These are phyloP conservation scores for Nicotiana noctiflora DNA, from an alignment of 257 asterid species.

Conservation along the genomic window DNA sequence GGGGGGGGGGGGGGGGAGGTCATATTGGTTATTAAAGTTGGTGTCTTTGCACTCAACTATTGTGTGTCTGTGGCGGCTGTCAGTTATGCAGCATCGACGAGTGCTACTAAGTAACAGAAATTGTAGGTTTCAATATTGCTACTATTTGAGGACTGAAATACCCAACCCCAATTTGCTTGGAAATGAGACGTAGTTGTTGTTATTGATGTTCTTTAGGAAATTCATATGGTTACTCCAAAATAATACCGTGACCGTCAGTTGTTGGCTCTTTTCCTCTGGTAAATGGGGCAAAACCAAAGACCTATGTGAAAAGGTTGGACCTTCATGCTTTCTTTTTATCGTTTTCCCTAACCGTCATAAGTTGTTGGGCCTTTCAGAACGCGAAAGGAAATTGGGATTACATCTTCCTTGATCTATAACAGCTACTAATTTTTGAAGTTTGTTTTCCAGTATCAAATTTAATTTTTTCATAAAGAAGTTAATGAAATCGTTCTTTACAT, in stretches of 20 bases:
- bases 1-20: background rate
- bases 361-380: too few relatives aligned
- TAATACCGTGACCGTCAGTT: background rate
- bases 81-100: background rate
- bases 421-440: background rate
- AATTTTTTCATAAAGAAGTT: background rate
- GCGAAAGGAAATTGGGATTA: too few relatives aligned
- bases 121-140: background rate
- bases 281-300: background rate
- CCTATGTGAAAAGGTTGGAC: background rate
- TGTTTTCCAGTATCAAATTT: conserved; percentile 7
- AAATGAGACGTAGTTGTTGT: background rate
- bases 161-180: background rate
- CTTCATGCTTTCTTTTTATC: background rate
- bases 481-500: background rate
- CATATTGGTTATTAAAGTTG: background rate
- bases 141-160: background rate
- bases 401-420: background rate
- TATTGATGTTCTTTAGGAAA: background rate
- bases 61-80: background rate
- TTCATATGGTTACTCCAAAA: background rate
- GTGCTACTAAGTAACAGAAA: background rate
- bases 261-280: background rate
- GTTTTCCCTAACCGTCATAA: background rate
- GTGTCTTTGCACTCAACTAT: background rate